These are phyloP conservation scores for Linum lewisii DNA, from an alignment of 345 rosid species.

Conservation along the genomic window DNA sequence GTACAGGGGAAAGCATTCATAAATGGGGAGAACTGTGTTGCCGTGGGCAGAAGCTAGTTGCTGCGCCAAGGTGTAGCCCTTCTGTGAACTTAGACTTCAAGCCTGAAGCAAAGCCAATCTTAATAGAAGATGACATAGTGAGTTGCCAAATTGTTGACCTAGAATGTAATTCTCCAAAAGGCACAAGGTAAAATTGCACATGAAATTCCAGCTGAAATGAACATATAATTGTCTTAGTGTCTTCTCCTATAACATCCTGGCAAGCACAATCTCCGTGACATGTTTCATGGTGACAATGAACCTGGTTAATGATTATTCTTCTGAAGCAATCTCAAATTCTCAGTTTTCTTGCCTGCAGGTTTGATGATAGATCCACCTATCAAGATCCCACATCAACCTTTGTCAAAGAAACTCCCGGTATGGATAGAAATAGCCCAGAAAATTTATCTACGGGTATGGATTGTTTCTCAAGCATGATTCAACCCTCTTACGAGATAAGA, in stretches of 20 bases:
- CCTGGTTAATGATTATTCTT: neutral
- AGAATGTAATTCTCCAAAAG: slow-evolving; percentile 34
- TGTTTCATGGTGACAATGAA: neutral
- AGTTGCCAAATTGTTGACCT: slow-evolving; percentile 36
- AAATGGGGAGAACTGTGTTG: slow-evolving; percentile 27
- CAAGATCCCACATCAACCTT: slow-evolving; percentile 44
- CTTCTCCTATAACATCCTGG: too few relatives aligned
- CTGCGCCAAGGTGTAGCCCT: slow-evolving; percentile 21
- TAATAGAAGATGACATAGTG: slow-evolving; percentile 26
- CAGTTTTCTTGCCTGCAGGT: slow-evolving; percentile 36
- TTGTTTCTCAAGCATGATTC: slow-evolving; percentile 41
- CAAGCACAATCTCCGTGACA: neutral
- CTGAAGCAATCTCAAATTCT: neutral
- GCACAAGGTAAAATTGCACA: slow-evolving; percentile 37
- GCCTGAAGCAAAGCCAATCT: slow-evolving; percentile 24
- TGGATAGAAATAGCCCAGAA: slow-evolving; percentile 36
- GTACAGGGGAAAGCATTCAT: slow-evolving; percentile 24
- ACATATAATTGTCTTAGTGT: neutral
- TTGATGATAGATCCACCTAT: slow-evolving; percentile 24
- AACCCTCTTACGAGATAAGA: slow-evolving; percentile 34
- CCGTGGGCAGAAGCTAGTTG: slow-evolving; percentile 15
- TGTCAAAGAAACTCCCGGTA: slow-evolving; percentile 48
- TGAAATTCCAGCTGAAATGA: neutral
- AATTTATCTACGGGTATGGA: slow-evolving; percentile 37
- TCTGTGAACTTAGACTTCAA: slow-evolving; percentile 22